phyloP scores from a whole-genome alignment of 164 flowering plant species.

The Vitis rupestris region DNA sequence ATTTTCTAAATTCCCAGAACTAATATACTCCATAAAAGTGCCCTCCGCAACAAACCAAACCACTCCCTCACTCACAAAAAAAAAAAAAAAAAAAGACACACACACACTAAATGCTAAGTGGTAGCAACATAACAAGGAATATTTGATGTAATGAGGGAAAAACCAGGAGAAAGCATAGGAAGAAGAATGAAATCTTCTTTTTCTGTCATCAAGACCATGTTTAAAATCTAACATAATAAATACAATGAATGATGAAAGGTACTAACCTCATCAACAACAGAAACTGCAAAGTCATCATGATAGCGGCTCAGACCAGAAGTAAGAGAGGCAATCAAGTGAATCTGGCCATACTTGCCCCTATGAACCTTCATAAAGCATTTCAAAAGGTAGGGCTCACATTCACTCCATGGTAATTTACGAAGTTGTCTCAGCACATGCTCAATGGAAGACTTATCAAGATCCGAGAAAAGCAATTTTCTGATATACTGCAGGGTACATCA shows the following conservation, averaged over 20 bases:
- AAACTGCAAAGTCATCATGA: constrained; percentile 97
- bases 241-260: constrained; percentile 5
- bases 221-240: neutral
- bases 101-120: too few relatives aligned
- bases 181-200: too few relatives aligned
- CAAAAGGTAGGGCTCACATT: constrained; percentile 79
- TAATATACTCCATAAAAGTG: too few relatives aligned
- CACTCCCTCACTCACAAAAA: too few relatives aligned
- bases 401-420: constrained; percentile 96
- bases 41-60: too few relatives aligned
- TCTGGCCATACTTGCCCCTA: constrained; percentile 92
- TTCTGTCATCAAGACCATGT: neutral
- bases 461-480: constrained; percentile 83
- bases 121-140: too few relatives aligned
- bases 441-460: constrained; percentile 88
- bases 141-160: too few relatives aligned
- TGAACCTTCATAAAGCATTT: constrained; percentile 98
- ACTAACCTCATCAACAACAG: constrained; percentile 95
- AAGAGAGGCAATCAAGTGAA: constrained; percentile 93
- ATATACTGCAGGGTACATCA: constrained; percentile 66
- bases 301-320: constrained; percentile 94
- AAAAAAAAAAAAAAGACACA: too few relatives aligned
- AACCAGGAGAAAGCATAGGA: too few relatives aligned
- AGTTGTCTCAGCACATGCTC: constrained; percentile 94
- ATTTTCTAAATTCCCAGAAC: too few relatives aligned